A percentile compares a stretch with the other conserved stretches of the same genome.
Evolutionary conservation across 345 rosid genomes (phyloP).

Genomic region (Carallia brachiata): DNA sequence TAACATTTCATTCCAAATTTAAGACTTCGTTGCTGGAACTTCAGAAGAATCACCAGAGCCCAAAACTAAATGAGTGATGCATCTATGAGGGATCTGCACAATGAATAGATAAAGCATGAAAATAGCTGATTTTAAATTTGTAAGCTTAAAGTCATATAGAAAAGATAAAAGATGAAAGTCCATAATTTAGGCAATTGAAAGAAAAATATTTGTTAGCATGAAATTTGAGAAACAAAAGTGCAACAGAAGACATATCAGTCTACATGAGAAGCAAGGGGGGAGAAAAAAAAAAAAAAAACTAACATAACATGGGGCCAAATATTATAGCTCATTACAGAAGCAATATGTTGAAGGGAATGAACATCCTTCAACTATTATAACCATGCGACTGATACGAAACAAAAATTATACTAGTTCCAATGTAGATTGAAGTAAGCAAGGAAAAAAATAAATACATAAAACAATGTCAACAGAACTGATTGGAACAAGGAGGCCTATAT

Average conservation of each 20-base stretch:
- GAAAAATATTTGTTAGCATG: background rate
- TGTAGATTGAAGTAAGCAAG: too few species aligned
- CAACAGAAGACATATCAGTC: background rate
- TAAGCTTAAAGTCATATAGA: background rate
- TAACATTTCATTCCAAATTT: constrained; percentile 50
- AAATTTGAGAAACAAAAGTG: background rate
- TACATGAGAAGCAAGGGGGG: background rate
- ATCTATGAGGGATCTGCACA: constrained; percentile 48
- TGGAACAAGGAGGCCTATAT: too few species aligned
- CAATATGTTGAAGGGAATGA: too few species aligned
- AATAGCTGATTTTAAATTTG: constrained; percentile 16
- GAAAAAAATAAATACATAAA: too few species aligned
- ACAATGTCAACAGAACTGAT: too few species aligned
- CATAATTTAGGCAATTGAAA: constrained; percentile 9
- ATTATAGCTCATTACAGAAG: background rate
- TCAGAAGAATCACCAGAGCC: constrained; percentile 48
- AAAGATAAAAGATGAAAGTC: constrained; percentile 1
- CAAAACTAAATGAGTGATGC: constrained; percentile 42
- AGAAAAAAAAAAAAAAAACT: background rate
- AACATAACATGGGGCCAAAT: background rate
- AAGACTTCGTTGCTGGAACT: constrained; percentile 38
- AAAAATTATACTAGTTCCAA: too few species aligned
- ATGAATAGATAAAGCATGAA: constrained; percentile 35
- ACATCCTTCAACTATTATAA: too few species aligned
- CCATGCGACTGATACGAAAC: too few species aligned